Evolutionary conservation across 1,139 yeast genomes (phyloP), one percentile per base, ranked within the genome.

Genomic region (Yamadazyma buinensis): DNA sequence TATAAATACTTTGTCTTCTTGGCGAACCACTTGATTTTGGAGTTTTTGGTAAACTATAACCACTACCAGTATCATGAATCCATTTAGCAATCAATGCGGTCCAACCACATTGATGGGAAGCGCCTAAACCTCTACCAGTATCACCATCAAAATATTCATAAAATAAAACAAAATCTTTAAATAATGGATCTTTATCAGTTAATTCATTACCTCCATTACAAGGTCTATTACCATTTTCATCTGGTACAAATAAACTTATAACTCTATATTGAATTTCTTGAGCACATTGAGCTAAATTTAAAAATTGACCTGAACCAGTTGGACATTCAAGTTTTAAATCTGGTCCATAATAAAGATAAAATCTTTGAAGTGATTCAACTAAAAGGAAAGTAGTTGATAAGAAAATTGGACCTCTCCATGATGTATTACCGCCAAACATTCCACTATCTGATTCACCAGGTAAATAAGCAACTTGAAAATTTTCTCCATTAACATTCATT

Each of bases 401-500:
- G 97, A 97, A 90, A 52, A 90, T 87, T n/a, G 97, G 97, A 5
- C 97, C 97, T 61, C 97, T 75, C 97, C 97, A 90, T 60, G 88
- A 90, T 20, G 96, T 87, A 56, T 90, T 90, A 46, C 97, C 97
- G 37, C 97, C 97, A 72, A 90, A 90, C 77, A 90, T 76, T 9
- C 96, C 96, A 3, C 95, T 83, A 54, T 87, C 94, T 15, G 95
- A 84, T 57, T 90, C 97, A 15, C 95, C 97, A 2, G 97, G 87
- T 39, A 88, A 75, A 59, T 90, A 90, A 43, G 76, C 78, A 23
- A 90, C 95, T 26, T 68, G 66, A 58, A 83, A 90, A 32, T 72
- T 68, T 46, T 80, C 73, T 12, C 95, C 95, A 55, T 86, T 74
- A 34, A 88, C 96, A 43, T 82, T 75, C 95, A 88, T 86, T 37